Evolutionary conservation across 169 alveolate genomes (phyloP).

Genomic region (Cytauxzoon felis): DNA sequence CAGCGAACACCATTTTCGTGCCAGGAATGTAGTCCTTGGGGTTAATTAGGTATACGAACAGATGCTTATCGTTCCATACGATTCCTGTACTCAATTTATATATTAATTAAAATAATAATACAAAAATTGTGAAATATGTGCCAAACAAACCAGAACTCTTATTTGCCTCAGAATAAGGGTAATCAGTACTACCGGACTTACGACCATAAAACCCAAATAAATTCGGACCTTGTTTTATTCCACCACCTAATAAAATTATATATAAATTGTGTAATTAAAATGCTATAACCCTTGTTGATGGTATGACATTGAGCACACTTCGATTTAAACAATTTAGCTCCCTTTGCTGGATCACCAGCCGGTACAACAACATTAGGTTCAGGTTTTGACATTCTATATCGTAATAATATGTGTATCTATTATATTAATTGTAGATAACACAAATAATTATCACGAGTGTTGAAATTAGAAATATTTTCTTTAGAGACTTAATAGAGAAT

Average conservation of each 20-base stretch:
- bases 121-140: too few relatives aligned
- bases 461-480: too few relatives aligned
- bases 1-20: constrained; percentile 95
- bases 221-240: constrained; percentile 86
- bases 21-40: constrained; percentile 93
- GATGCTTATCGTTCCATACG: constrained; percentile 87
- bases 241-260: constrained; percentile 74
- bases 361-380: constrained; percentile 89
- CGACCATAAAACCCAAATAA: constrained; percentile 84
- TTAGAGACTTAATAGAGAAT: too few relatives aligned
- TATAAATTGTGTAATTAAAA: too few relatives aligned
- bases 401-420: too few relatives aligned
- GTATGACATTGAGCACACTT: constrained; percentile 93
- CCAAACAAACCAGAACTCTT: constrained; percentile 73
- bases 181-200: constrained; percentile 80
- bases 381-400: constrained; percentile 65
- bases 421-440: too few relatives aligned
- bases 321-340: constrained; percentile 86
- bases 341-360: constrained; percentile 85
- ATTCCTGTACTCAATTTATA: too few relatives aligned
- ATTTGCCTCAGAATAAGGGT: constrained; percentile 87
- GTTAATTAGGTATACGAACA: constrained; percentile 84
- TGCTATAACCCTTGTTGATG: constrained; percentile 78
- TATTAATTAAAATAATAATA: too few relatives aligned
- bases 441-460: too few relatives aligned